Percentiles rank a stretch among this genome's conserved stretches.
phyloP scores from a whole-genome alignment of 768 basidiomycete species.

The Termitomyces sp. region DNA sequence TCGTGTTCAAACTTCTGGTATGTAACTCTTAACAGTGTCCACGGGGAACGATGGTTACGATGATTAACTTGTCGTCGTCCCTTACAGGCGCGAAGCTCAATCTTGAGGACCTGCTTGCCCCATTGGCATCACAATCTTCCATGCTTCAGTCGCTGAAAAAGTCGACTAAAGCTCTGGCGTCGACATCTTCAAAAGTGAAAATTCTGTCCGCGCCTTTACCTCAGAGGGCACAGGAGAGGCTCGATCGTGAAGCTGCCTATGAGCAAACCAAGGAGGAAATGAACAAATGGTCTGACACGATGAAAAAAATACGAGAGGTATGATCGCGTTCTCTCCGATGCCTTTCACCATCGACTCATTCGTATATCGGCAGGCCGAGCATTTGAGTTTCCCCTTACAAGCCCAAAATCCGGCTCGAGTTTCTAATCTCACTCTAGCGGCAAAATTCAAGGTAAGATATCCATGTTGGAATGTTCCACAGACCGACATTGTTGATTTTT shows the following conservation, averaged over 20 bases:
- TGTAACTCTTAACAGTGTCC: background rate
- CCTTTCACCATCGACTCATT: background rate
- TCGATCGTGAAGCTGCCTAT: slow-evolving; percentile 92
- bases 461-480: background rate
- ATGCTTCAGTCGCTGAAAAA: slow-evolving; percentile 64
- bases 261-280: slow-evolving; percentile 91
- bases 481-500: background rate
- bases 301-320: slow-evolving; percentile 89
- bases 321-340: slow-evolving; percentile 7
- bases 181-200: slow-evolving; percentile 47
- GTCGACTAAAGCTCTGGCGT: slow-evolving; percentile 57
- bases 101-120: slow-evolving; percentile 72
- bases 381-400: slow-evolving; percentile 84
- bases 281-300: slow-evolving; percentile 88
- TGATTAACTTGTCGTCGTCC: background rate
- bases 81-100: slow-evolving; percentile 49
- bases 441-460: slow-evolving; percentile 71
- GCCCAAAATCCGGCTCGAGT: slow-evolving; percentile 44
- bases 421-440: slow-evolving; percentile 71
- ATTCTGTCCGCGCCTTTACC: slow-evolving; percentile 81
- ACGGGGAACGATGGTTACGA: background rate
- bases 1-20: slow-evolving; percentile 47
- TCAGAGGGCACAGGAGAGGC: slow-evolving; percentile 78
- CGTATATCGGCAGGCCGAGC: slow-evolving; percentile 55
- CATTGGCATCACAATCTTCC: slow-evolving; percentile 56